Conservation (phyloP, 1,284 basidiomycete species). For the Cryptococcus sp. region DNA sequence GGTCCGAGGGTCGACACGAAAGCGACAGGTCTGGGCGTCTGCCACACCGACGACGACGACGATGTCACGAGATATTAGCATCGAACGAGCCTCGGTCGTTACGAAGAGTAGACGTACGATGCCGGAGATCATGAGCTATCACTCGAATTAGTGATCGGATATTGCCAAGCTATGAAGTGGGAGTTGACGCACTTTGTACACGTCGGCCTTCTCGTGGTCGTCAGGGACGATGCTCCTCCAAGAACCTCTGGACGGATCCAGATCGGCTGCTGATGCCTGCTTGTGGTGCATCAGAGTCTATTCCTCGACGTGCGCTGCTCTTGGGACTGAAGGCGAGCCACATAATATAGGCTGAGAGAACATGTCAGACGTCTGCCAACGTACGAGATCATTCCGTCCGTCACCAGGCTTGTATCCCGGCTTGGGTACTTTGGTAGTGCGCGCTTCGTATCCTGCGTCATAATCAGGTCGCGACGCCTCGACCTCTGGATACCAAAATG, state of each 20-base stretch:
- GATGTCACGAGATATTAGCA: not conserved
- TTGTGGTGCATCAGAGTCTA: not conserved
- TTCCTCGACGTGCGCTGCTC: no score
- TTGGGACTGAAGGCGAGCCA: not conserved
- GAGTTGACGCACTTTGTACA: slow-evolving; percentile 54
- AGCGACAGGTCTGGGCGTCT: slow-evolving; percentile 68
- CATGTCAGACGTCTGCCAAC: slow-evolving; percentile 1
- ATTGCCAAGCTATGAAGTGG: slow-evolving; percentile 26
- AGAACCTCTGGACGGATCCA: slow-evolving; percentile 57
- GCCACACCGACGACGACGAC: not conserved
- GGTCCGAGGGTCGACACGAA: slow-evolving; percentile 67
- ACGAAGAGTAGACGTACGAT: slow-evolving; percentile 52
- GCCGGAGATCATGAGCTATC: slow-evolving; percentile 64
- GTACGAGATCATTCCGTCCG: slow-evolving; percentile 54
- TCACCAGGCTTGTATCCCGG: slow-evolving; percentile 62
- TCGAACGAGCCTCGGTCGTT: no score
- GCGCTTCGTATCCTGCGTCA: slow-evolving; percentile 12
- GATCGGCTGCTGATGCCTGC: slow-evolving; percentile 48
- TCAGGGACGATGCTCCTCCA: slow-evolving; percentile 63
- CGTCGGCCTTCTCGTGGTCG: slow-evolving; percentile 49
- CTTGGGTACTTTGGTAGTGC: slow-evolving; percentile 56
- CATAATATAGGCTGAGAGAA: not conserved
- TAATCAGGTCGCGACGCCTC: slow-evolving; percentile 45
- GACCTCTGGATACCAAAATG: no score
- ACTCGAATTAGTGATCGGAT: slow-evolving; percentile 19